Evolutionary conservation across 2,329 filamentous ascomycete species (phyloP), one percentile per base, ranked within the genome.

Genomic region (Aspergillus ustus): DNA sequence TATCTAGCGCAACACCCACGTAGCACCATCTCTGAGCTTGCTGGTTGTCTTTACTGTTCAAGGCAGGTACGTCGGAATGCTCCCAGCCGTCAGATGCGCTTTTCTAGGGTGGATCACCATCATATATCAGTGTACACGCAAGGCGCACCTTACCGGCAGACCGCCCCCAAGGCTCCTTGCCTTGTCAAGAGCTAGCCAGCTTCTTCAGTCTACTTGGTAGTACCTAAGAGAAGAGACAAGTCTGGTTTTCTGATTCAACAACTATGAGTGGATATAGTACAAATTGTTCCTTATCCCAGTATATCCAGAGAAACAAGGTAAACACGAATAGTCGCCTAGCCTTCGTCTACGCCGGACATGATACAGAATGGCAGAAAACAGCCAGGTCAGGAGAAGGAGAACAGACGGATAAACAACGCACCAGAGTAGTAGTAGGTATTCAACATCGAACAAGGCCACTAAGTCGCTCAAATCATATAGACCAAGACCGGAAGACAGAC

Each of bases 381-480:
- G 44, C n/a, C 19, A 40, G 5, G 25, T 15, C 34, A 40, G 34
- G 34, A 40, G 34, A 40, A 11, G 3, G 3, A 15, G 34, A 40
- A 13, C 15, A 6, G 34, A 40, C 34, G 8, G 11, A 55, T 29
- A 22, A 43, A 49, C 3, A 19, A 50, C 4, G 56, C 59, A 60
- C 52, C 43, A 60, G 50, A 63, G 51, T 65, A 62, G 55, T 50
- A 20, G 22, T 17, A 22, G 28, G 44, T 46, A 46, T 46, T 46
- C 22, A 46, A 46, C 52, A 59, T 34, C 51, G 44, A 59, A 63
- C 58, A 53, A 15, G 59, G 49, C 46, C 57, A 48, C 28, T 43
- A 22, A 60, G 22, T 59, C 63, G 60, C 63, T 62, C 52, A 61
- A 65, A 62, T 60, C 66, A 66, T 67, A 59, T 67, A 67, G 64